Percentiles rank a stretch among this genome's conserved stretches.
Evolutionary conservation across 257 asterid species (phyloP).

Genomic region (Solanum pimpinellifolium): DNA sequence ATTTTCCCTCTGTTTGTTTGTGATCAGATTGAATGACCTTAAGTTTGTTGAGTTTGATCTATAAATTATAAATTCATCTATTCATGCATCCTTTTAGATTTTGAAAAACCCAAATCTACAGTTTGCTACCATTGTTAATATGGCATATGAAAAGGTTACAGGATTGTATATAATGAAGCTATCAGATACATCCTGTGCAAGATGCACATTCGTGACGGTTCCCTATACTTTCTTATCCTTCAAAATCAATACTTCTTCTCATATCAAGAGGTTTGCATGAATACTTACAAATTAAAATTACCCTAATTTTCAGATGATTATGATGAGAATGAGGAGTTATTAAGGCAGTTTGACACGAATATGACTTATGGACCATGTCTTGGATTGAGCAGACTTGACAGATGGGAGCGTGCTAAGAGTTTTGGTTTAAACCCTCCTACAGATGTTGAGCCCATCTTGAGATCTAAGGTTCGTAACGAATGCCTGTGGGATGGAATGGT

Average conservation of each 20-base stretch:
- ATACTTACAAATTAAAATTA: background rate
- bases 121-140: background rate
- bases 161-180: background rate
- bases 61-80: background rate
- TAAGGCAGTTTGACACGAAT: conserved; percentile 20
- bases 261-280: background rate
- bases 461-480: background rate
- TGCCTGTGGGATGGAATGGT: conserved; percentile 1
- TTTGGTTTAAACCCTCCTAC: conserved; percentile 15
- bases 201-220: background rate
- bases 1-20: background rate
- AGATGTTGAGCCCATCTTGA: background rate
- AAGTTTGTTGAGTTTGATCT: background rate
- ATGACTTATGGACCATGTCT: conserved; percentile 14
- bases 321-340: conserved; percentile 1
- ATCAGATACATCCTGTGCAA: background rate
- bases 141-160: background rate
- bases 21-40: background rate
- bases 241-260: background rate
- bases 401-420: conserved; percentile 17
- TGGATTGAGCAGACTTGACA: conserved; percentile 13
- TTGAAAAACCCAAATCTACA: background rate
- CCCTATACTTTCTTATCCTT: background rate
- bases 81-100: background rate
- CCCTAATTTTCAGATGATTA: background rate